Evolutionary conservation across 1,139 yeast genomes (phyloP), one percentile per base, ranked within the genome.

Genomic region (Pichia sp.): DNA sequence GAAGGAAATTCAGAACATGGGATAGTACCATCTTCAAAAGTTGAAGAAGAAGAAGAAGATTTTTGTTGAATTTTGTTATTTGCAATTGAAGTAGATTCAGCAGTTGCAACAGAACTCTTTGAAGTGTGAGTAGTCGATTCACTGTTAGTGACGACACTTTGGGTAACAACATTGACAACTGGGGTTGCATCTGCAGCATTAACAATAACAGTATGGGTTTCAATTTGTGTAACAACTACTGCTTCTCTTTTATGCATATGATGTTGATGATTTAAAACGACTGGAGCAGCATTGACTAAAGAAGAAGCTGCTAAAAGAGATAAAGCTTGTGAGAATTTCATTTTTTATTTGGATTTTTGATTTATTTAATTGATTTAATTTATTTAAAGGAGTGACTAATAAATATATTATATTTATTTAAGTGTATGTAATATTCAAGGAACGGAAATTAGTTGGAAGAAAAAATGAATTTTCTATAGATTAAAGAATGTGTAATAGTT

Each of bases 1-100:
- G 81, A 67, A 63, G 97, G 96, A 79, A 90, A 86, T 39, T 69
- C 59, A 51, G 76, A 69, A 73, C 97, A 90, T 54, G 74, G 67
- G 62, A 79, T 67, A 48, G 74, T 75, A 61, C 96, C 97, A 61
- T 90, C 97, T 65, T 76, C 73, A 71, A 89, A 90, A 51, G 70
- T 65, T 45, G 76, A 55, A 30, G 62, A 48, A 37, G 61, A 44
- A 23, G 47, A 28, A 11, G 36, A 9, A n/a, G 42, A 35, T 30
- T 28, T 33, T 36, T 37, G 9, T 38, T 34, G 33, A 16, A 12
- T 10, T 25, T 31, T 30, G 16, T 30, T 20, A 16, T 34, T 20
- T 4, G 36, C 25, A 34, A 42, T 23, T 26, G 44, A 11, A n/a
- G 42, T 12, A 25, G 58, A 6, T 11, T 30, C 26, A 37, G 43